Base-by-base conservation (phyloP, 345 rosid genomes). In the Litchi chinensis region DNA sequence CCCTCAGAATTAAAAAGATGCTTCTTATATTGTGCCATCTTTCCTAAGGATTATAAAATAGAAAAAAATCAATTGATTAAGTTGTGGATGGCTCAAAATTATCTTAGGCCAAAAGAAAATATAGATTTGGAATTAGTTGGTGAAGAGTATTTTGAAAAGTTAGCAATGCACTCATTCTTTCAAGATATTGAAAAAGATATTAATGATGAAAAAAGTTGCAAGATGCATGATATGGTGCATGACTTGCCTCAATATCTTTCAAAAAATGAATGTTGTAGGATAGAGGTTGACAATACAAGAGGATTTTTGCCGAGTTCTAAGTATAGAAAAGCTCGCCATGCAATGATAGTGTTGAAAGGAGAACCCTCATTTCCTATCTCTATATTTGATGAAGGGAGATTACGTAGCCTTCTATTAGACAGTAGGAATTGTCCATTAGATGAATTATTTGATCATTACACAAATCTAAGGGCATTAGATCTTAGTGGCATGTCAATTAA, bases 21-120 rank as follows among this genome's bases (percentile, higher is more conserved):
- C 10, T 71, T 52, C 16, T 52, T 21, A 16, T 71, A 50, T 54
- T 71, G 74, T 52, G 74, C 26, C 24, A 28, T 71, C 41, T 52
- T 71, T 13, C 74, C 63, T 0, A 71, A 71, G 9, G 74, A 54
- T 9, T 26, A 16, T 18, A 4, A 28, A 0, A 24, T 71, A 28
- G 0, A 4, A 0, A 50, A 26, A 52, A 24, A 50, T 0, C 0
- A 52, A 10, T 71, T 71, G 21, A 50, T 50, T 44, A 28, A 0
- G 63, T 70, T 48, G 8, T 70, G 59, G 60, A 70, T 48, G 59
- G n/a, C 40, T 28, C 75, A 32, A 10, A 44, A 11, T 19, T 52
- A 52, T 71, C 75, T 52, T 9, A 28, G 6, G 1, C 1, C 9
- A 9, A 28, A 52, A n/a, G n/a, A n/a, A n/a, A n/a, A n/a, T n/a